These are phyloP conservation scores for Amphirosellinia nigrospora DNA, from an alignment of 495 filamentous ascomycete genomes.

Conservation along the genomic window DNA sequence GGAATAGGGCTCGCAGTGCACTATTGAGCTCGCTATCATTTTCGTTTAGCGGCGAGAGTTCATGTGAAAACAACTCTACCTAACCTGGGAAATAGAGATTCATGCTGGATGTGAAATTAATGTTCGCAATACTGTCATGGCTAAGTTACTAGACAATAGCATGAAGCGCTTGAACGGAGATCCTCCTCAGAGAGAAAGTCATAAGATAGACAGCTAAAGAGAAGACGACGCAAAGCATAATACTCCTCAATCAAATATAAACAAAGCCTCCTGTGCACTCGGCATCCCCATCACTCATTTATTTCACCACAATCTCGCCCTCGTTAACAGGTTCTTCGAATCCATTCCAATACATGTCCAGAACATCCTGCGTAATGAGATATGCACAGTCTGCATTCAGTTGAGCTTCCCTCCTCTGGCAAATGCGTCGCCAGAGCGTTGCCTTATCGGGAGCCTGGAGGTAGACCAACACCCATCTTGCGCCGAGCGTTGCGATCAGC, in stretches of 20 bases:
- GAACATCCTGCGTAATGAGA: constrained; percentile 42
- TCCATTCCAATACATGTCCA: constrained; percentile 45
- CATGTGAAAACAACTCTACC: too few species aligned
- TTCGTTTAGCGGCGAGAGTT: too few species aligned
- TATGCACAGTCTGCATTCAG: constrained; percentile 49
- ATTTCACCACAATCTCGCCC: constrained; percentile 43
- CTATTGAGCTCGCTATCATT: too few species aligned
- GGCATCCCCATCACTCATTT: neutral
- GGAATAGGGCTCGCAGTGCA: too few species aligned
- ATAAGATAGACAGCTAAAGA: neutral
- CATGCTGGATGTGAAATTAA: too few species aligned
- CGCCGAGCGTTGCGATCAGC: constrained; percentile 39
- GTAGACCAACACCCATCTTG: constrained; percentile 44
- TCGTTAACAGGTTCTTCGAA: constrained; percentile 47
- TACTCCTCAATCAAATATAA: neutral
- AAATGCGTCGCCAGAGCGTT: constrained; percentile 41
- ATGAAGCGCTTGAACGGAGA: too few species aligned
- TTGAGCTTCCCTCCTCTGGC: constrained; percentile 34
- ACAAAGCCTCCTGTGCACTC: neutral
- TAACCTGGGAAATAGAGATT: too few species aligned
- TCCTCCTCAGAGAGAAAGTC: too few species aligned
- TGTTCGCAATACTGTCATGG: too few species aligned
- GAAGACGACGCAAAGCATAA: neutral
- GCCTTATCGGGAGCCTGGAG: constrained; percentile 39
- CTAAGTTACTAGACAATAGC: too few species aligned